These are phyloP conservation scores for Exserohilum rostratum DNA, from an alignment of 2,329 filamentous ascomycete genomes.

Conservation along the genomic window DNA sequence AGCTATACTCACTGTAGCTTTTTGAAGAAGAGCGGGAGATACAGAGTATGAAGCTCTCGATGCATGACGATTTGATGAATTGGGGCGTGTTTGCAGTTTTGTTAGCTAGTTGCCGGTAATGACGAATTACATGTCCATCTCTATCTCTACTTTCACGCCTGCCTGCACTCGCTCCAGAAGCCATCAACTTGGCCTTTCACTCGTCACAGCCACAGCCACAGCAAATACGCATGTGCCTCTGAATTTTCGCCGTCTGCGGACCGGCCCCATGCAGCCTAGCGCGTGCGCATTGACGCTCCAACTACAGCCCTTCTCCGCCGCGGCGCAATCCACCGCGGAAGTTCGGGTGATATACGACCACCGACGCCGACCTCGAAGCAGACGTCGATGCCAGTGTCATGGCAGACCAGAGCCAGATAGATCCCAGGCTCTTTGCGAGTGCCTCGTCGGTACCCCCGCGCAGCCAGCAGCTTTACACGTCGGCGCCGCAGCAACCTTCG, in stretches of 20 bases:
- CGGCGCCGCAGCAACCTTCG: slow-evolving; percentile 29
- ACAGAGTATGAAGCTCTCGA: neutral
- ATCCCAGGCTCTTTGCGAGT: slow-evolving; percentile 36
- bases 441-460: slow-evolving; percentile 33
- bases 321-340: slow-evolving; percentile 10
- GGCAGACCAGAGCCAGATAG: slow-evolving; percentile 36
- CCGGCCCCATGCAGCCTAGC: neutral
- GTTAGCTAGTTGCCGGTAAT: neutral
- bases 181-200: too few species aligned
- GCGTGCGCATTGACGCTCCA: neutral
- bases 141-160: neutral
- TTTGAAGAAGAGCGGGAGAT: neutral
- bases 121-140: neutral
- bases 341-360: slow-evolving; percentile 17
- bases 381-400: slow-evolving; percentile 20
- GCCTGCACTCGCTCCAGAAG: too few species aligned
- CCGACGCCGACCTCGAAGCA: slow-evolving; percentile 28
- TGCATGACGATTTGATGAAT: neutral
- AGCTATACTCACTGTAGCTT: neutral
- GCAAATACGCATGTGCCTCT: too few species aligned
- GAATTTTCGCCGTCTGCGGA: neutral
- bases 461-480: slow-evolving; percentile 33
- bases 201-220: too few species aligned
- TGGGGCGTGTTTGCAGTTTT: neutral
- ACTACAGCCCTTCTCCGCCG: slow-evolving; percentile 3